Evolutionary conservation across 1,139 yeast genomes (phyloP).

Genomic region (Blastobotrys arbuscula): DNA sequence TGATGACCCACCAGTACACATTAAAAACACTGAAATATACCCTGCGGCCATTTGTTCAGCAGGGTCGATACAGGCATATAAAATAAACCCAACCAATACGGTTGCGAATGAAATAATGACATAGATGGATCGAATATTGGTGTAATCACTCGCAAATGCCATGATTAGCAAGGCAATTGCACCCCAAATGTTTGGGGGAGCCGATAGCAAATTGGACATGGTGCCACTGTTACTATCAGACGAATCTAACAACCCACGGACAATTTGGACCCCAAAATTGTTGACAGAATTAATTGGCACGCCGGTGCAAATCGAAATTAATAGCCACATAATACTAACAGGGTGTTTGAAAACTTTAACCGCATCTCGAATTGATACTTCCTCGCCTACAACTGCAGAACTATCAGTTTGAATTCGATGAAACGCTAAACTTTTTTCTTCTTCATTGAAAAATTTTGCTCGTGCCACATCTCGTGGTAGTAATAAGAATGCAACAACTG

Average conservation of each 20-base stretch:
- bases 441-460: constrained; percentile 47
- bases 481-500: constrained; percentile 37
- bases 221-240: constrained; percentile 33
- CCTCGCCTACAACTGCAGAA: constrained; percentile 42
- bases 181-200: constrained; percentile 53
- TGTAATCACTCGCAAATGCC: constrained; percentile 44
- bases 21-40: constrained; percentile 50
- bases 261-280: constrained; percentile 51
- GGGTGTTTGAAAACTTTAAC: constrained; percentile 48
- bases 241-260: constrained; percentile 43
- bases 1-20: constrained; percentile 49
- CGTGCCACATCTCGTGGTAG: constrained; percentile 49
- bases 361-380: constrained; percentile 43
- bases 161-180: constrained; percentile 42
- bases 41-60: constrained; percentile 39
- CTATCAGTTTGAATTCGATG: constrained; percentile 42
- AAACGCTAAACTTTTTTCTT: constrained; percentile 22
- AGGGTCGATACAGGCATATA: constrained; percentile 43
- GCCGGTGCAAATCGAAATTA: constrained; percentile 43
- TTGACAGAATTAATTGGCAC: constrained; percentile 46
- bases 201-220: constrained; percentile 48
- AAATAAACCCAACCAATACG: constrained; percentile 43
- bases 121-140: constrained; percentile 41
- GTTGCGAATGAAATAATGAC: constrained; percentile 37
- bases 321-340: constrained; percentile 45